A percentile compares a stretch with the other conserved stretches of the same genome.
These are phyloP conservation scores for Durio zibethinus DNA, from an alignment of 345 rosid genomes.

Conservation along the genomic window DNA sequence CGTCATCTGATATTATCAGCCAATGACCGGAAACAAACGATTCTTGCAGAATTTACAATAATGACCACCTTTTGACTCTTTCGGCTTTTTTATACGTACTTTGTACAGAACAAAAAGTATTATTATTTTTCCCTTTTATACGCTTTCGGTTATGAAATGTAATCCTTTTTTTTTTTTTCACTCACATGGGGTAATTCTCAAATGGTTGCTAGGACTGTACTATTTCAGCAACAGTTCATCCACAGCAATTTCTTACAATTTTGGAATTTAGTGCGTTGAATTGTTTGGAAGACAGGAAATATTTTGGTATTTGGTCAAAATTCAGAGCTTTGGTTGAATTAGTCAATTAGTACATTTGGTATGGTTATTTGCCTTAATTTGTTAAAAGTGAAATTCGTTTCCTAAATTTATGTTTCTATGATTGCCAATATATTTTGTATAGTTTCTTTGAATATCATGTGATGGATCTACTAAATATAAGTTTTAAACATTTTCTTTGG, in stretches of 20 bases:
- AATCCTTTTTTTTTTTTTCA: neutral
- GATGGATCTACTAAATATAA: neutral
- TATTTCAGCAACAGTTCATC: neutral
- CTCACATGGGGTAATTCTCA: too few relatives aligned
- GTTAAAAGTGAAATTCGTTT: neutral
- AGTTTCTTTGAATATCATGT: neutral
- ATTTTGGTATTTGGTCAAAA: neutral
- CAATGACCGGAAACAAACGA: conserved; percentile 6
- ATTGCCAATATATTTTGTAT: neutral
- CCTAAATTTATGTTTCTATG: neutral
- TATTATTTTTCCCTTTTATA: neutral
- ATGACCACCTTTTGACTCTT: neutral
- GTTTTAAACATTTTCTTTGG: neutral
- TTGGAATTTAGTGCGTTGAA: neutral
- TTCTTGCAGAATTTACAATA: conserved; percentile 26
- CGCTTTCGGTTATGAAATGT: neutral
- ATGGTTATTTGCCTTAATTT: neutral
- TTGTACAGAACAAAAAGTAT: neutral
- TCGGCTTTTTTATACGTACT: neutral
- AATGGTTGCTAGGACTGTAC: neutral
- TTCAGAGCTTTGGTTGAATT: neutral
- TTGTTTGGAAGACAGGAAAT: neutral
- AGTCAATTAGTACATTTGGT: neutral
- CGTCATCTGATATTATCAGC: conserved; percentile 5
- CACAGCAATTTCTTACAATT: neutral